Percentiles rank a stretch among this genome's conserved stretches.
These are phyloP conservation scores for Crithidia expoeki DNA, from an alignment of 208 protist genomes.

Conservation along the genomic window DNA sequence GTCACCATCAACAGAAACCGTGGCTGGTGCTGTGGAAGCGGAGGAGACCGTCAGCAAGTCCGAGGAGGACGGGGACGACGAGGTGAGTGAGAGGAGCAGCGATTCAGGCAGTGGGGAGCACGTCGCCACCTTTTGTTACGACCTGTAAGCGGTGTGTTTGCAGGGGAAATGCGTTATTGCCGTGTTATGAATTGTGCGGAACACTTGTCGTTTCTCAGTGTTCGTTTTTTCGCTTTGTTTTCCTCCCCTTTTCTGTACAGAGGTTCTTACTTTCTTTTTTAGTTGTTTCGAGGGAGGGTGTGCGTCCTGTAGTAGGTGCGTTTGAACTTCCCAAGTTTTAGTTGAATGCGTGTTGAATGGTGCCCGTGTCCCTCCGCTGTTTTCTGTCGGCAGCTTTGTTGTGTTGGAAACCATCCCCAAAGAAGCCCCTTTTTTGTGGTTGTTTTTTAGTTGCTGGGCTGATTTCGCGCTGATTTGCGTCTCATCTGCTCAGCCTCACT, in stretches of 20 bases:
- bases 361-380: too few species aligned
- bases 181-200: neutral
- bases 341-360: too few species aligned
- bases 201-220: too few species aligned
- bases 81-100: constrained; percentile 29
- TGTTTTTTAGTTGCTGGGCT: too few species aligned
- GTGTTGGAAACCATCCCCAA: too few species aligned
- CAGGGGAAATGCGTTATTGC: neutral
- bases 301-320: too few species aligned
- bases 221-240: constrained; percentile 11
- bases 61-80: constrained; percentile 14
- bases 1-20: constrained; percentile 5
- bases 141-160: constrained; percentile 12
- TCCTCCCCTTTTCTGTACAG: neutral
- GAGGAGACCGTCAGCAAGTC: neutral
- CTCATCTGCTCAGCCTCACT: too few species aligned
- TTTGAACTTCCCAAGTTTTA: too few species aligned
- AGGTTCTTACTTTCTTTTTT: neutral
- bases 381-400: too few species aligned
- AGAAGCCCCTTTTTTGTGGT: too few species aligned
- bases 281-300: too few species aligned
- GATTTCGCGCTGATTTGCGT: too few species aligned
- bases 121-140: constrained; percentile 33
- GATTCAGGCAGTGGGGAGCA: constrained; percentile 30
- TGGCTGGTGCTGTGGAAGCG: neutral